phyloP scores from a whole-genome alignment of 176 grass and related monocot genomes.

The Eleusine indica region DNA sequence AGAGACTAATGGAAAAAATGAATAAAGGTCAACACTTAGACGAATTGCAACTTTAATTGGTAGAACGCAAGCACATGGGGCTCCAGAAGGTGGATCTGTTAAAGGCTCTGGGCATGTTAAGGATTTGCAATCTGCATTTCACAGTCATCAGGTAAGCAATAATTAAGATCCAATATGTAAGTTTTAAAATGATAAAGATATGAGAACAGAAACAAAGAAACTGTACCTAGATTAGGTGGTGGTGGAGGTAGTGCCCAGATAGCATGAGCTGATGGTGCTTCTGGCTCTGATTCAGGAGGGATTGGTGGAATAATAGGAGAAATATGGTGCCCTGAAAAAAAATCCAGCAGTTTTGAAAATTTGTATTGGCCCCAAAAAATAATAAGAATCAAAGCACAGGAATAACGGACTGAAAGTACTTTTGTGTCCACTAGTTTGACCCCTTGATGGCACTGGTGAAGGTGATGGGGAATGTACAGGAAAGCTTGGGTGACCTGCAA shows the following conservation, averaged over 20 bases:
- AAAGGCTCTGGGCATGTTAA: conserved; percentile 80
- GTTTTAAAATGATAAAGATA: conserved; percentile 14
- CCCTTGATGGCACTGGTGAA: conserved; percentile 41
- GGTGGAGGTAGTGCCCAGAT: conserved; percentile 88
- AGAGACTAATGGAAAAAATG: conserved; percentile 94
- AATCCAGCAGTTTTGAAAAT: conserved; percentile 13
- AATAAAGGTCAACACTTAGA: conserved; percentile 73
- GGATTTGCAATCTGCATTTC: conserved; percentile 75
- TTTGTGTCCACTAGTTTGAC: conserved; percentile 48
- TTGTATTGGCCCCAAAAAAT: conserved; percentile 3
- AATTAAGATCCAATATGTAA: not conserved
- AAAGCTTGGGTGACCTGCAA: conserved; percentile 47
- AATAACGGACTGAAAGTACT: conserved; percentile 45
- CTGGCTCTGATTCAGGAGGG: conserved; percentile 49
- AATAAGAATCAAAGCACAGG: not conserved
- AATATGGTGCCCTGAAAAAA: conserved; percentile 53
- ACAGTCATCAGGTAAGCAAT: conserved; percentile 28
- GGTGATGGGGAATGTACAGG: conserved; percentile 57
- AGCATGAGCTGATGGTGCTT: conserved; percentile 60
- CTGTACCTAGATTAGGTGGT: conserved; percentile 83
- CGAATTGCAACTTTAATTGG: conserved; percentile 93
- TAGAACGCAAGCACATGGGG: conserved; percentile 88
- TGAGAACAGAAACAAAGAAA: not conserved
- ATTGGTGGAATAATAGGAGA: conserved; percentile 63
- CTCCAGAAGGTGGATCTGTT: conserved; percentile 68